Evolutionary conservation across 2,329 filamentous ascomycete genomes (phyloP).

Genomic region (Aphanocladium album): DNA sequence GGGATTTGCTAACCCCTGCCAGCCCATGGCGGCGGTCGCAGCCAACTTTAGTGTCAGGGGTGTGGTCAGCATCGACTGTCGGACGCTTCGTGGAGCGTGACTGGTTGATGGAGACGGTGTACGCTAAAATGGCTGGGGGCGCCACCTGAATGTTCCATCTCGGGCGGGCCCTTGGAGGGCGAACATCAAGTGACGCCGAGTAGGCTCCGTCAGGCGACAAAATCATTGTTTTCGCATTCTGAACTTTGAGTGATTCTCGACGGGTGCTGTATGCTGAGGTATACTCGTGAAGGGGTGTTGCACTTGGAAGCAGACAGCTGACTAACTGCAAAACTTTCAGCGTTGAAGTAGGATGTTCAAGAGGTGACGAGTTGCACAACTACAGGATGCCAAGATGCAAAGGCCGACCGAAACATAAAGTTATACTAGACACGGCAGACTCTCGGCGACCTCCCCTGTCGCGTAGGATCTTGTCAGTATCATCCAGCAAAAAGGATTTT

Average conservation of each 20-base stretch:
- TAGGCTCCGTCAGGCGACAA: slow-evolving; percentile 8
- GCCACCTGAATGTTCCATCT: slow-evolving; percentile 7
- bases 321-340: background rate
- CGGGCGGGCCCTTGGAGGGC: background rate
- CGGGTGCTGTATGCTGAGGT: no score
- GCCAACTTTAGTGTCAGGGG: background rate
- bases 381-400: background rate
- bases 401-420: background rate
- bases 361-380: background rate
- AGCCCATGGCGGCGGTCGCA: background rate
- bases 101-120: background rate
- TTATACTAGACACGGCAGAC: background rate
- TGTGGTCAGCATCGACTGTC: slow-evolving; percentile 2
- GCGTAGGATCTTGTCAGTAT: background rate
- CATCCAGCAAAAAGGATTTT: background rate
- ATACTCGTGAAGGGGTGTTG: background rate
- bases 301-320: background rate
- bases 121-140: background rate
- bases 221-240: background rate
- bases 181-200: slow-evolving; percentile 13
- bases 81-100: slow-evolving; percentile 8
- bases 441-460: background rate
- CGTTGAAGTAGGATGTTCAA: background rate
- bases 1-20: slow-evolving; percentile 2
- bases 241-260: background rate